Evolutionary conservation across 495 filamentous ascomycete species (phyloP).

Genomic region (Hypomontagnella submonticulosa): DNA sequence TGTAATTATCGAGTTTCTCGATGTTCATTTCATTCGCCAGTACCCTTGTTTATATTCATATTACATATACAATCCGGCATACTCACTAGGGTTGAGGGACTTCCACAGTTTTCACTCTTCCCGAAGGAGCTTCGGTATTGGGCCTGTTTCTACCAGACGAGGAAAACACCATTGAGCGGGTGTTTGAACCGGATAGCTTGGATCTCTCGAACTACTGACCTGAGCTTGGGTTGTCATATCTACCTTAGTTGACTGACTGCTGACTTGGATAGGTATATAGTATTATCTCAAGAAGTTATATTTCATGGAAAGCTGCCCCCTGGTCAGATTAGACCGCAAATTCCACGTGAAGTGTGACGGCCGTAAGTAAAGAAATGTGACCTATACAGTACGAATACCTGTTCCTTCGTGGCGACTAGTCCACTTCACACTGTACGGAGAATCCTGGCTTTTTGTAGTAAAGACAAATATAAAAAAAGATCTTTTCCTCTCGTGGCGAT

Average conservation of each 20-base stretch:
- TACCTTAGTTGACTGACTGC: neutral
- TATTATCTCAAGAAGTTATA: too few species aligned
- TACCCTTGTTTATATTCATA: too few species aligned
- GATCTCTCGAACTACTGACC: constrained; percentile 10
- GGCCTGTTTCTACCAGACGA: neutral
- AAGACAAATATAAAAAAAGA: constrained; percentile 8
- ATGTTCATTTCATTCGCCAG: too few species aligned
- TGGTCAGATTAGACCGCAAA: too few species aligned
- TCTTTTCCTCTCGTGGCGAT: constrained; percentile 33
- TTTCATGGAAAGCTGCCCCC: too few species aligned
- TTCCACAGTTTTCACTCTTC: constrained; percentile 2
- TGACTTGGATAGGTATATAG: too few species aligned
- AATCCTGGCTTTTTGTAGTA: neutral
- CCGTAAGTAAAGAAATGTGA: neutral
- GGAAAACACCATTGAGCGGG: neutral
- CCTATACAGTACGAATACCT: constrained; percentile 6
- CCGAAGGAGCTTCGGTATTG: constrained; percentile 10
- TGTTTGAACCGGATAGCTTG: neutral
- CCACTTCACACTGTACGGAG: constrained; percentile 30
- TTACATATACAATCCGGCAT: constrained; percentile 13
- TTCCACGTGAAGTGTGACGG: too few species aligned
- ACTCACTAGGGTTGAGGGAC: neutral
- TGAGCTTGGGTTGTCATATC: constrained; percentile 7
- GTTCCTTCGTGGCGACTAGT: neutral
- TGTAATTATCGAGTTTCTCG: too few species aligned